phyloP scores from a whole-genome alignment of 169 alveolate species.

The Plasmodium adleri region DNA sequence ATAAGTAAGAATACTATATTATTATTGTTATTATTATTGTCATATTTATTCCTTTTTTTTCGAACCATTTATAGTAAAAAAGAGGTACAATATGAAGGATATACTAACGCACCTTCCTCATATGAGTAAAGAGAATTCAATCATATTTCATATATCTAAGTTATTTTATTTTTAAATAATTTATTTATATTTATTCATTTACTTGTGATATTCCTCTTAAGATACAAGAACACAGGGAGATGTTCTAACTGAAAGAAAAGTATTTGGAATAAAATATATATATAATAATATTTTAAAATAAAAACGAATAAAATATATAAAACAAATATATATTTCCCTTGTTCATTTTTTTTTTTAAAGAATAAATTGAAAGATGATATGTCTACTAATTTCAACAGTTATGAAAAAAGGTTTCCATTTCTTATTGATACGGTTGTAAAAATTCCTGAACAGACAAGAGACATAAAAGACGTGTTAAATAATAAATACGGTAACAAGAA shows the following conservation, averaged over 20 bases:
- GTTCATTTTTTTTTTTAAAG: constrained; percentile 9
- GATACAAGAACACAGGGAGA: constrained; percentile 66
- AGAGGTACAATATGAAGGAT: constrained; percentile 60
- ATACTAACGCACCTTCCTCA: constrained; percentile 52
- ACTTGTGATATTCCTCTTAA: not conserved
- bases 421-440: constrained; percentile 46
- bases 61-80: constrained; percentile 27
- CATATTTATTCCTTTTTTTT: not conserved
- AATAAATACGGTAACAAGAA: constrained; percentile 40
- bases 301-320: not conserved
- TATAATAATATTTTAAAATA: not conserved
- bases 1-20: constrained; percentile 31
- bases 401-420: constrained; percentile 62
- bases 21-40: not conserved
- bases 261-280: constrained; percentile 1
- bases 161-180: not conserved
- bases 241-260: constrained; percentile 55
- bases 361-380: constrained; percentile 41
- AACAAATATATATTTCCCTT: not conserved
- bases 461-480: constrained; percentile 44
- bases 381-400: constrained; percentile 14
- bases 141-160: no score
- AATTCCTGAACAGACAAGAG: constrained; percentile 33
- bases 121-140: constrained; percentile 2
- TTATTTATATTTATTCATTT: not conserved